Percentiles rank a stretch among this genome's conserved stretches.
Conservation (phyloP, 306 rosid genomes). For the Ormosia semicastrata region DNA sequence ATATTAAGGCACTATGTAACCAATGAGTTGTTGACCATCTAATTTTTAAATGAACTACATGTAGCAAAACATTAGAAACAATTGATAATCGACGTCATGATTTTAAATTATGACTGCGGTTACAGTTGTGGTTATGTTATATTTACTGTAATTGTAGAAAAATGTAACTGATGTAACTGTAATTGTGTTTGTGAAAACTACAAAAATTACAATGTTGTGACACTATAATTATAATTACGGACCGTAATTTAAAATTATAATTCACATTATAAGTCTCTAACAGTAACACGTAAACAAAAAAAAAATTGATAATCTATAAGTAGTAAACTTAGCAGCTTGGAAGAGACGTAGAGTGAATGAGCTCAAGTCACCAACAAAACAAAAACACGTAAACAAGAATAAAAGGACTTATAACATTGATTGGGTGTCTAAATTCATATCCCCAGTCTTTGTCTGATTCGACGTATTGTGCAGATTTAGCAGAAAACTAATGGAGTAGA, state of each 20-base stretch:
- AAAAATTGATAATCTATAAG: neutral
- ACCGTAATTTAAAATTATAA: too few species aligned
- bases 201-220: too few species aligned
- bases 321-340: neutral
- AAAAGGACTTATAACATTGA: neutral
- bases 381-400: constrained; percentile 5
- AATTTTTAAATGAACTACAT: neutral
- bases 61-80: neutral
- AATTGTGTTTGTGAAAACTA: too few species aligned
- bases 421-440: constrained; percentile 8
- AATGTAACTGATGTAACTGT: too few species aligned
- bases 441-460: constrained; percentile 21
- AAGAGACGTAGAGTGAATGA: neutral
- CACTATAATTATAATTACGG: too few species aligned
- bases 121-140: too few species aligned
- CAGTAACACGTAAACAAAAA: constrained; percentile 11
- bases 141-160: too few species aligned
- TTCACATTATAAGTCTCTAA: neutral
- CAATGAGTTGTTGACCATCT: neutral
- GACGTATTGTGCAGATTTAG: neutral
- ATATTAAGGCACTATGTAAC: neutral
- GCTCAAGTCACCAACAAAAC: constrained; percentile 16
- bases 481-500: neutral
- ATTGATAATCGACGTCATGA: neutral
- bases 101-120: too few species aligned